Percentiles rank a stretch among this genome's conserved stretches.
phyloP scores from a whole-genome alignment of 306 rosid species.

The Calophaca sinica region DNA sequence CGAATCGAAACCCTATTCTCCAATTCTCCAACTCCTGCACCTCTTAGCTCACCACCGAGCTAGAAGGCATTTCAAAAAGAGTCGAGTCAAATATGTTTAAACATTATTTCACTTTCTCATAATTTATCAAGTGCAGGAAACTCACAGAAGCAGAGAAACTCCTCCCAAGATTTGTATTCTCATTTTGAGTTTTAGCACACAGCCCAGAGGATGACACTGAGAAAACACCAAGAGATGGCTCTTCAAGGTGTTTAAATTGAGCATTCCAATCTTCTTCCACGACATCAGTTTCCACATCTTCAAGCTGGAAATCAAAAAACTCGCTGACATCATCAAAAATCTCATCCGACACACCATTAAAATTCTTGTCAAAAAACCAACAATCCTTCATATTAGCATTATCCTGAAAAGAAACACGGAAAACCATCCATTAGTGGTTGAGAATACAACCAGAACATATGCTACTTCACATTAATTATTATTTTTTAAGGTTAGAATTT shows the following conservation, averaged over 20 bases:
- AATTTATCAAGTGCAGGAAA: background rate
- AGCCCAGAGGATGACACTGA: slow-evolving; percentile 39
- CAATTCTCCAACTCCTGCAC: no score
- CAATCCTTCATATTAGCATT: slow-evolving; percentile 57
- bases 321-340: slow-evolving; percentile 50
- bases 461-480: background rate
- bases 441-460: background rate
- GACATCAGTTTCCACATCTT: slow-evolving; percentile 63
- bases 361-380: slow-evolving; percentile 55
- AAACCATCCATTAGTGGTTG: slow-evolving; percentile 5
- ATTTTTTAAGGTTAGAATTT: background rate
- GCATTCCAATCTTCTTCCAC: slow-evolving; percentile 68
- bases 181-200: slow-evolving; percentile 21
- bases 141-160: slow-evolving; percentile 60
- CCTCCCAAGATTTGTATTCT: slow-evolving; percentile 40
- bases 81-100: background rate
- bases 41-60: background rate
- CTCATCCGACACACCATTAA: slow-evolving; percentile 52
- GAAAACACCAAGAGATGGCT: slow-evolving; percentile 58
- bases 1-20: no score
- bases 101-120: background rate
- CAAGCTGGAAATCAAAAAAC: slow-evolving; percentile 63
- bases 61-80: slow-evolving; percentile 13
- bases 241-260: slow-evolving; percentile 61
- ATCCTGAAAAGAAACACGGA: slow-evolving; percentile 33